phyloP scores from a whole-genome alignment of 495 filamentous ascomycete genomes.

The Staphylotrichum tortipilum region DNA sequence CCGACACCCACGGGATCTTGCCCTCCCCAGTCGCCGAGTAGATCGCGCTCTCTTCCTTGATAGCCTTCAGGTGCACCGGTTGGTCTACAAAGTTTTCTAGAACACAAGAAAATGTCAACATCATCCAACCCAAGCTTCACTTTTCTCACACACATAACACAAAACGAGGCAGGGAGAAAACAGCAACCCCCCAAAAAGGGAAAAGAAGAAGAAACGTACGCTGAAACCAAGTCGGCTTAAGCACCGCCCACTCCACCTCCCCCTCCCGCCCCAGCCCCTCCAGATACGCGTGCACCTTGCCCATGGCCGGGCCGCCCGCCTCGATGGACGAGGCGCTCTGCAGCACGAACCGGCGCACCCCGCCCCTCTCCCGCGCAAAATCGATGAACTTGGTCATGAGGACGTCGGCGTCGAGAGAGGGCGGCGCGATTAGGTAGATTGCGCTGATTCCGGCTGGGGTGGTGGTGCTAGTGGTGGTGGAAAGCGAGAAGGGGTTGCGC shows the following conservation, averaged over 20 bases:
- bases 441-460: conserved; percentile 7
- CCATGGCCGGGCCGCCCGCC: too few relatives aligned
- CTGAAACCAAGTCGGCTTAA: conserved; percentile 41
- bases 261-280: conserved; percentile 29
- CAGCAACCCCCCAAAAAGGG: not conserved
- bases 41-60: conserved; percentile 14
- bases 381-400: conserved; percentile 31
- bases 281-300: conserved; percentile 30
- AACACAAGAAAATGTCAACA: not conserved
- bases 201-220: conserved; percentile 18
- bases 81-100: too few relatives aligned
- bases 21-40: too few relatives aligned
- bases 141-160: too few relatives aligned
- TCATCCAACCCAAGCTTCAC: not conserved
- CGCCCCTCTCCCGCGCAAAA: conserved; percentile 29
- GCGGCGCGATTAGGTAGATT: conserved; percentile 34
- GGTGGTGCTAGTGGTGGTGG: not conserved
- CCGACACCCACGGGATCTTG: too few relatives aligned
- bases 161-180: not conserved
- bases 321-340: too few relatives aligned
- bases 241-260: conserved; percentile 35
- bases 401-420: conserved; percentile 14
- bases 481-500: conserved; percentile 14
- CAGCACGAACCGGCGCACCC: conserved; percentile 37
- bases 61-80: too few relatives aligned